Base-by-base conservation (phyloP, 2,329 filamentous ascomycete species). In the Phaeosphaeriaceae sp. region DNA sequence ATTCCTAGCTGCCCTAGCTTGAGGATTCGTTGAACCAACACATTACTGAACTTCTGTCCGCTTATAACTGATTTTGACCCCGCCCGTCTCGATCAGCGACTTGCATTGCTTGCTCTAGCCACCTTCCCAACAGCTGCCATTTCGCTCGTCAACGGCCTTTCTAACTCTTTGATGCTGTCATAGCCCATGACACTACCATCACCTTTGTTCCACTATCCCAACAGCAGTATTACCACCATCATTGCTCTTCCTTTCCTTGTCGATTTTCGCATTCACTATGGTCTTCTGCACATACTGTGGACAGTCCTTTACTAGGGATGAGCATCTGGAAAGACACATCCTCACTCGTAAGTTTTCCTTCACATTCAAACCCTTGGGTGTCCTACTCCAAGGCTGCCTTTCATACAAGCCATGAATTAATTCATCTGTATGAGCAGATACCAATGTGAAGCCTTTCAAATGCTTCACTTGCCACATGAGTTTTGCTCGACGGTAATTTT, bases 391-490 rank as follows among this genome's bases (percentile, higher is more conserved):
- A 11, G 23, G 23, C 23, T 8, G 23, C 11, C 23, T 26, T 26
- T 7, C 7, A 11, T 26, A 6, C 2, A 6, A 26, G 11, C 23
- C 23, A 26, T 26, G 23, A 26, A 26, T 26, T 42, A 20, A 38
- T 34, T 17, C 12, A 15, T 33, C 18, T 21, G 18, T 46, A 39
- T 23, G 38, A 48, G 8, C 57, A 80, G 78, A 81, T 56, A 81
- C 78, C 46, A 80, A 81, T 61, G 77, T 81, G n/a, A 81, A 81
- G 66, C 79, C 79, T 2, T 81, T 79, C 73, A 81, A 80, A 68
- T 81, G 79, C 66, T 79, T 78, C 51, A 80, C 77, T 29, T 81
- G 79, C 60, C 78, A 81, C 52, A 81, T 81, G 79, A 80, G 78
- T 49, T 81, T 81, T 60, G 78, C 79, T 55, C 70, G 79, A 56